Base-by-base conservation (phyloP, 208 protist species). In the Trypanosomatidae sp. region DNA sequence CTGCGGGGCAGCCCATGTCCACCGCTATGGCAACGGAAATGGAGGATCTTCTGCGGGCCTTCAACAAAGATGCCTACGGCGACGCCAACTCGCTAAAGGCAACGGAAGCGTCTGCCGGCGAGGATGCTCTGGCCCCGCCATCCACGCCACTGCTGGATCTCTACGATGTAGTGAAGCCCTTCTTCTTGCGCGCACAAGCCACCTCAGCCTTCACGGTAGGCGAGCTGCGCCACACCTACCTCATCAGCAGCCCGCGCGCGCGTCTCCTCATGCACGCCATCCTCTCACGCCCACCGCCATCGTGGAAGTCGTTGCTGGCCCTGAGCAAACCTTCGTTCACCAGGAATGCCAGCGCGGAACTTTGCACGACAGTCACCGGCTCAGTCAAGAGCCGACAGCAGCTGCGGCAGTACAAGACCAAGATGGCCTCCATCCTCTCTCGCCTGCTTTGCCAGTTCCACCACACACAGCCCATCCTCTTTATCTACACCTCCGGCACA, bases 401-500 rank as follows among this genome's bases (percentile, higher is more conserved):
- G 66, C 66, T 77, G 49, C 66, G 68, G 66, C 73, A 64, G 19
- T 77, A 77, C 49, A 66, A 66, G 58, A n/a, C 36, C 13, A 77
- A 77, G 47, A 66, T 77, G 56, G 66, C 39, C n/a, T 53, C 73
- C 19, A 77, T 68, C 43, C 73, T 77, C 59, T 83, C 41, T 17
- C 59, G 49, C 25, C 77, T 52, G 72, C 75, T 92, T 19, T 43
- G 56, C 19, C 81, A 76, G 59, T 92, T 90, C 65, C 56, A 69
- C 49, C 77, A 74, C 43, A 83, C 82, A 4, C 82, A 88, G 74
- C 85, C 88, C 0, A 69, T 92, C 12, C 71, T 92, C n/a, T 76
- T 88, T 73, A 95, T 97, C 69, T 96, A 90, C 74, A 96, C 89
- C n/a, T 94, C 86, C 28, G 93, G 93, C 39, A 98, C 93, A 2